A percentile compares a stretch with the other conserved stretches of the same genome.
phyloP scores from a whole-genome alignment of 129 eudicot species.

The Deinandra increscens region DNA sequence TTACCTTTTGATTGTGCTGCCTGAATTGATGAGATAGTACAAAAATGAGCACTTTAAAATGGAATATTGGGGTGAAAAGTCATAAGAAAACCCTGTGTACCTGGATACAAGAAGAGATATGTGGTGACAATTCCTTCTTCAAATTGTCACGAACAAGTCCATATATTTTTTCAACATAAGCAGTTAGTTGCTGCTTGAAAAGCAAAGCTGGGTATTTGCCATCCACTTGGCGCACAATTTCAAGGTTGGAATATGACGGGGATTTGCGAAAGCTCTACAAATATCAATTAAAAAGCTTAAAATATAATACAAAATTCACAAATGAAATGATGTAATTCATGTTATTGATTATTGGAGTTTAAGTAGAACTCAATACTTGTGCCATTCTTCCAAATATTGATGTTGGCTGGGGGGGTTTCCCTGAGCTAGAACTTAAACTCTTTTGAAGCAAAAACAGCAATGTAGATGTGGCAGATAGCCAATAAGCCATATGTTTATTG shows the following conservation, averaged over 20 bases:
- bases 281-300: conserved; percentile 14
- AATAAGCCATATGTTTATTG: conserved; percentile 80
- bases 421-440: conserved; percentile 43
- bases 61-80: conserved; percentile 8
- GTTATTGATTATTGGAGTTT: neutral
- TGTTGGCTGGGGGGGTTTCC: conserved; percentile 69
- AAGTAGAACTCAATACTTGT: conserved; percentile 44
- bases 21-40: conserved; percentile 32
- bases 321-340: conserved; percentile 7
- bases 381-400: conserved; percentile 89
- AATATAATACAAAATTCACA: conserved; percentile 2
- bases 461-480: conserved; percentile 85
- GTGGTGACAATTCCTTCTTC: conserved; percentile 58
- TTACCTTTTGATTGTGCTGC: conserved; percentile 36
- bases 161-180: conserved; percentile 86
- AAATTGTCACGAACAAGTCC: conserved; percentile 75
- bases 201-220: conserved; percentile 96
- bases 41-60: conserved; percentile 15
- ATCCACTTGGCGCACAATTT: conserved; percentile 65
- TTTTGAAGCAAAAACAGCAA: conserved; percentile 76
- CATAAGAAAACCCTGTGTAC: conserved; percentile 31
- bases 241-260: conserved; percentile 49
- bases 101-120: conserved; percentile 59
- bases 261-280: conserved; percentile 54
- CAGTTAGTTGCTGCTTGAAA: conserved; percentile 87